Conservation (phyloP, 371 early-diverging fungal genomes). For the Rhizopus microsporus region DNA sequence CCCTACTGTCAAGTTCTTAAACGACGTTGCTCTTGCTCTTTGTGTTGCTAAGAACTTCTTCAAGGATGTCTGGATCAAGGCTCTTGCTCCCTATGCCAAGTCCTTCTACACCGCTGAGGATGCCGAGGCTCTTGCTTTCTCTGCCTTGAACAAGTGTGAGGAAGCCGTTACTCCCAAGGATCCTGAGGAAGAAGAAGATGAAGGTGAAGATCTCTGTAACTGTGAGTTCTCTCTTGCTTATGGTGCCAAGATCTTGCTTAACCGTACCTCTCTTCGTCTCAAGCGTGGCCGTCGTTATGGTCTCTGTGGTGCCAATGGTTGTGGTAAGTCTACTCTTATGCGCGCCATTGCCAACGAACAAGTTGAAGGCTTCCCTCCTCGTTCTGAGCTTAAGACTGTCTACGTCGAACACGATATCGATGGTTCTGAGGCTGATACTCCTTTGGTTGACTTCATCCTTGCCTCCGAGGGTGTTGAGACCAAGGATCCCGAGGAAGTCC, state of each 20-base stretch:
- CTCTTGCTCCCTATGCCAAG: constrained; percentile 53
- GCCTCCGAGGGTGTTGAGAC: constrained; percentile 57
- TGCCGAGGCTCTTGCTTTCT: constrained; percentile 34
- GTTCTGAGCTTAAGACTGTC: constrained; percentile 69
- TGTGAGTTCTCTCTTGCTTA: constrained; percentile 82
- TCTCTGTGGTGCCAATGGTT: constrained; percentile 82
- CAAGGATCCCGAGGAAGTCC: constrained; percentile 54
- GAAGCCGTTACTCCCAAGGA: constrained; percentile 46
- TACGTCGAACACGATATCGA: constrained; percentile 79
- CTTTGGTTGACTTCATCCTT: constrained; percentile 68
- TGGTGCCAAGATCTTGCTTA: constrained; percentile 82
- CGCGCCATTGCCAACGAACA: constrained; percentile 74
- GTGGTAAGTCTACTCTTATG: constrained; percentile 91
- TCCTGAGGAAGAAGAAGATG: constrained; percentile 64
- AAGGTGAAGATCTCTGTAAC: constrained; percentile 78
- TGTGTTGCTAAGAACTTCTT: constrained; percentile 38
- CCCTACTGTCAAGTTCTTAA: constrained; percentile 37
- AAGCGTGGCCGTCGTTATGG: constrained; percentile 82
- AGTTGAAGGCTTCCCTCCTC: constrained; percentile 77
- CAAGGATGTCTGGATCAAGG: constrained; percentile 40
- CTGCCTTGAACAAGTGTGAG: constrained; percentile 40
- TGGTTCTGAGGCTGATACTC: constrained; percentile 68
- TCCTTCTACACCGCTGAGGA: constrained; percentile 52
- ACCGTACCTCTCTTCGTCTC: constrained; percentile 73
- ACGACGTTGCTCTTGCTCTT: constrained; percentile 36